Evolutionary conservation across 768 basidiomycete genomes (phyloP).

Genomic region (Phaeolepiota aurea): DNA sequence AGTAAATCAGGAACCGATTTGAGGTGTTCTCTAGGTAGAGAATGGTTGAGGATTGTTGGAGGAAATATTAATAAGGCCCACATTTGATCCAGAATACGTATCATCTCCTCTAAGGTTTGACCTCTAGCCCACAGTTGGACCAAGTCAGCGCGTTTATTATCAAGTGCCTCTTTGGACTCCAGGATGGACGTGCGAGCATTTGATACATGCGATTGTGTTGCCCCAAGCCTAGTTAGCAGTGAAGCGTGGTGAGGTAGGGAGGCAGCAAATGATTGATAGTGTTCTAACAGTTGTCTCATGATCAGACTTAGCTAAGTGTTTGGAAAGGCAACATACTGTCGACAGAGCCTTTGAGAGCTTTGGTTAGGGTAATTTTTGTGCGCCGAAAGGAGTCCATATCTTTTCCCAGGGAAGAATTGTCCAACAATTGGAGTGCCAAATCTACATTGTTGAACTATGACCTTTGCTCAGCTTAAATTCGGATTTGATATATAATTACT

Average conservation of each 20-base stretch:
- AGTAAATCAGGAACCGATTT: constrained; percentile 87
- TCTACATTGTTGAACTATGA: constrained; percentile 88
- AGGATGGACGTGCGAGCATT: constrained; percentile 62
- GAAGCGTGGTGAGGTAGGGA: constrained; percentile 86
- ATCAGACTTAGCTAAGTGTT: background rate
- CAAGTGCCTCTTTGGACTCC: constrained; percentile 73
- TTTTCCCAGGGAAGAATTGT: constrained; percentile 64
- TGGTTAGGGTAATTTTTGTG: constrained; percentile 71
- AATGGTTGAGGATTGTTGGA: background rate
- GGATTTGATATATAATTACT: too few relatives aligned
- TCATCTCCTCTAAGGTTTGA: constrained; percentile 93
- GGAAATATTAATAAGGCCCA: constrained; percentile 26
- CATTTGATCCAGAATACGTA: constrained; percentile 92
- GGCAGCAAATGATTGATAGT: constrained; percentile 94
- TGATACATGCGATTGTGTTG: constrained; percentile 68
- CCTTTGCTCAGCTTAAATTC: too few relatives aligned
- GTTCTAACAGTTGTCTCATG: constrained; percentile 34
- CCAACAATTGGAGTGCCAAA: constrained; percentile 83
- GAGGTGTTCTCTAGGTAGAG: constrained; percentile 64
- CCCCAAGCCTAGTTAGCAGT: constrained; percentile 60
- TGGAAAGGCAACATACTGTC: constrained; percentile 50
- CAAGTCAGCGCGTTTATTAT: constrained; percentile 80
- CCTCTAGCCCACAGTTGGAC: constrained; percentile 86
- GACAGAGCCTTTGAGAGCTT: constrained; percentile 79
- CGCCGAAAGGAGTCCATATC: constrained; percentile 69